Conservation (phyloP, 2,329 filamentous ascomycete species). For the Ceratocystis destructans region DNA sequence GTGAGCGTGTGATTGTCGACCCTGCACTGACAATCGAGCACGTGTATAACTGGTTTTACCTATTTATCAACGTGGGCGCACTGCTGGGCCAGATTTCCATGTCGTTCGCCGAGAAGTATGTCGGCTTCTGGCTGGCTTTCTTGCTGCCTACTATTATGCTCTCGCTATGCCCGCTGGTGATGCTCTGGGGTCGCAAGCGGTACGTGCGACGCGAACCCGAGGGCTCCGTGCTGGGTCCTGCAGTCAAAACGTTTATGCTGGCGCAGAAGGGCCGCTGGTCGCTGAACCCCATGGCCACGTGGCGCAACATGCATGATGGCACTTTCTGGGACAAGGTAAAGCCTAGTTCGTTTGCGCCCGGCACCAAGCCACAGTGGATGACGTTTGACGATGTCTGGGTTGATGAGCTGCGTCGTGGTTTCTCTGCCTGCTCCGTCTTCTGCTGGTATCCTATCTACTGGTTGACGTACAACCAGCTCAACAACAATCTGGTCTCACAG, state of each 20-base stretch:
- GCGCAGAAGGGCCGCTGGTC: slow-evolving; percentile 58
- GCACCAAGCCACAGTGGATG: slow-evolving; percentile 53
- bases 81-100: slow-evolving; percentile 49
- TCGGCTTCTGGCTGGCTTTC: slow-evolving; percentile 62
- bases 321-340: slow-evolving; percentile 56
- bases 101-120: slow-evolving; percentile 59
- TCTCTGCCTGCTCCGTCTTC: slow-evolving; percentile 56
- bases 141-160: slow-evolving; percentile 54
- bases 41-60: slow-evolving; percentile 58
- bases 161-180: slow-evolving; percentile 46
- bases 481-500: slow-evolving; percentile 48
- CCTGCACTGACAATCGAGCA: slow-evolving; percentile 47
- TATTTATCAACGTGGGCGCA: slow-evolving; percentile 58
- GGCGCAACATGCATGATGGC: slow-evolving; percentile 41
- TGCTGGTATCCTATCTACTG: slow-evolving; percentile 52
- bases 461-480: slow-evolving; percentile 38
- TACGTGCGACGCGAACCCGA: slow-evolving; percentile 47
- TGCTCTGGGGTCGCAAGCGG: slow-evolving; percentile 42
- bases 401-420: slow-evolving; percentile 56
- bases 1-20: slow-evolving; percentile 52
- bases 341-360: slow-evolving; percentile 46
- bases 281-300: slow-evolving; percentile 48
- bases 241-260: slow-evolving; percentile 44
- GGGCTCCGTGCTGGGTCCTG: slow-evolving; percentile 55
- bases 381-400: slow-evolving; percentile 70